Evolutionary conservation across 2,329 filamentous ascomycete species (phyloP).

Genomic region (Phyllosticta citriasiana): DNA sequence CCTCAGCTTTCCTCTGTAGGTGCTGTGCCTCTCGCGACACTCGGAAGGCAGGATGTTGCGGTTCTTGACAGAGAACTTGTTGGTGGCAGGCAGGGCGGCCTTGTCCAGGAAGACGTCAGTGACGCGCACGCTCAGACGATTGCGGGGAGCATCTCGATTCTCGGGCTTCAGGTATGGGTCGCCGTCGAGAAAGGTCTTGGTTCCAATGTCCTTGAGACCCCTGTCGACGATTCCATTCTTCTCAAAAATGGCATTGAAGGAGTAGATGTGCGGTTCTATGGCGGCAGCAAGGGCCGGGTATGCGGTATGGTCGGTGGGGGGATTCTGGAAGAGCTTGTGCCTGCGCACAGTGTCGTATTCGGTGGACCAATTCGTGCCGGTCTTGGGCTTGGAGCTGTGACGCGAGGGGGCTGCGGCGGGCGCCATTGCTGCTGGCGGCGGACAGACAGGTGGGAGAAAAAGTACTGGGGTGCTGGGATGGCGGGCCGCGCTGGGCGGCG

Average conservation of each 20-base stretch:
- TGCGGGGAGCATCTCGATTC: slow-evolving; percentile 51
- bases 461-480: neutral
- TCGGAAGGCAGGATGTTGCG: slow-evolving; percentile 85
- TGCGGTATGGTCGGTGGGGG: slow-evolving; percentile 75
- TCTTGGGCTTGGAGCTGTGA: slow-evolving; percentile 14
- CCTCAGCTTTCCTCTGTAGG: slow-evolving; percentile 79
- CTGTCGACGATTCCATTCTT: slow-evolving; percentile 63
- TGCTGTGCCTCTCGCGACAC: slow-evolving; percentile 85
- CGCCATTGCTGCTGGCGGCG: neutral
- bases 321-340: slow-evolving; percentile 80
- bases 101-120: slow-evolving; percentile 77
- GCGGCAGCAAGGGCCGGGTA: slow-evolving; percentile 79
- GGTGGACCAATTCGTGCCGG: slow-evolving; percentile 64
- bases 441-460: neutral
- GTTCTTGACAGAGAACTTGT: slow-evolving; percentile 70
- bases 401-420: slow-evolving; percentile 6
- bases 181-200: slow-evolving; percentile 77
- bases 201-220: slow-evolving; percentile 79
- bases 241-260: slow-evolving; percentile 85
- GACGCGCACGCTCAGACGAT: slow-evolving; percentile 67
- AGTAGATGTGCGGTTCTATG: slow-evolving; percentile 87
- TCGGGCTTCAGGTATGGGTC: slow-evolving; percentile 44
- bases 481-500: no score
- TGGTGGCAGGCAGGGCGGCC: slow-evolving; percentile 64
- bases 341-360: slow-evolving; percentile 78